Percentiles rank a stretch among this genome's conserved stretches.
Conservation (phyloP, 2,329 filamentous ascomycete species). For the Diaporthe nobilis region DNA sequence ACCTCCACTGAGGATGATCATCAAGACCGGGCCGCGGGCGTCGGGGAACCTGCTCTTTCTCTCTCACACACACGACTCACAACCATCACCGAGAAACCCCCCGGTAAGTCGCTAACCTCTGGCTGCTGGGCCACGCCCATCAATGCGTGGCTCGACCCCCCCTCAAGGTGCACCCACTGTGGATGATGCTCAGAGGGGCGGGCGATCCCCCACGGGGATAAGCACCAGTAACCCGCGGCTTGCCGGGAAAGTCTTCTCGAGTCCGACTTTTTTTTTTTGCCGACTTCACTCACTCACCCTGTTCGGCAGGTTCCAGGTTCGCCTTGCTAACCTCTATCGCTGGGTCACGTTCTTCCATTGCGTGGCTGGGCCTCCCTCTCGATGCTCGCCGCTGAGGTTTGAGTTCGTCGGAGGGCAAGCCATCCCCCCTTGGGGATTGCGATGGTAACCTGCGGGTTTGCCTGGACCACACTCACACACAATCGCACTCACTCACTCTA, state of each 20-base stretch:
- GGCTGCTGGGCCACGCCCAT: background rate
- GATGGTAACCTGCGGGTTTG: background rate
- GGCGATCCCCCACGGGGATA: background rate
- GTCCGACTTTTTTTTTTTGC: background rate
- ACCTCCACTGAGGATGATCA: background rate
- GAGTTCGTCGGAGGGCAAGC: background rate
- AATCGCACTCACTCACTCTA: background rate
- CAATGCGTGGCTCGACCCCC: background rate
- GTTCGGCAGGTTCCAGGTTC: background rate
- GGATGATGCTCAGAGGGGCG: background rate
- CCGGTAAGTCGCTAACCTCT: background rate
- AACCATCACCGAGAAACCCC: background rate
- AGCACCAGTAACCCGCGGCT: background rate
- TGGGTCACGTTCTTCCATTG: background rate
- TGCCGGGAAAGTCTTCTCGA: background rate
- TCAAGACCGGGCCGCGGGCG: too few species aligned
- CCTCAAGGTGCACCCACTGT: background rate
- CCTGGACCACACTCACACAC: background rate
- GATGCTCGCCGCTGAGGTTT: background rate
- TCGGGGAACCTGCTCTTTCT: background rate
- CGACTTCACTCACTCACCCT: background rate
- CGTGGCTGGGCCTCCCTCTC: background rate
- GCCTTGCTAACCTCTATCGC: background rate
- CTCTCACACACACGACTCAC: too few species aligned
- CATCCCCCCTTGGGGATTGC: background rate